Evolutionary conservation across 139 green algal genomes (phyloP).

Genomic region (Chlamydomonas schloesseri): DNA sequence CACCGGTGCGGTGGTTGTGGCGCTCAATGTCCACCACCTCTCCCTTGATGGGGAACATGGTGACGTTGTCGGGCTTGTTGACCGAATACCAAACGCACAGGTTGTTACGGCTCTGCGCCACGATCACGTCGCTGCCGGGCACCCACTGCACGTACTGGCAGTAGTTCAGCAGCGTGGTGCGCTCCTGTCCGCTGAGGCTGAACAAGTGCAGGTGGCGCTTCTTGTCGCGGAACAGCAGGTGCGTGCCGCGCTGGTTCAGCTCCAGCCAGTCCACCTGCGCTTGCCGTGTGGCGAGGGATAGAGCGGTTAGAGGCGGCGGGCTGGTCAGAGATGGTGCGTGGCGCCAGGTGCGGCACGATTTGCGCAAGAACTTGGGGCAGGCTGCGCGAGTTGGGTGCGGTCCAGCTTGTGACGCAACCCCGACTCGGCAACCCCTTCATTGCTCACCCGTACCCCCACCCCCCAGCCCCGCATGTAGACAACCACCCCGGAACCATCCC

Average conservation of each 20-base stretch:
- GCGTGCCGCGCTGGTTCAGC: conserved; percentile 81
- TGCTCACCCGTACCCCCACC: no score
- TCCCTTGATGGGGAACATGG: conserved; percentile 82
- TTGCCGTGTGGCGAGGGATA: no score
- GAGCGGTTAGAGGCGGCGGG: not conserved
- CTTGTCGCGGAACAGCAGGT: conserved; percentile 92
- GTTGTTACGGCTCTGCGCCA: conserved; percentile 81
- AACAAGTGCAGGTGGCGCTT: conserved; percentile 81
- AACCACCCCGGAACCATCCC: no score
- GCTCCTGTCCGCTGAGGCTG: conserved; percentile 74
- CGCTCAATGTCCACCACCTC: conserved; percentile 78
- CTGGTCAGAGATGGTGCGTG: no score
- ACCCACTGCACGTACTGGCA: conserved; percentile 91
- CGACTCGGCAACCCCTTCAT: no score
- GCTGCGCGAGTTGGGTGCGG: no score
- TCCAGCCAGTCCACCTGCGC: conserved; percentile 63
- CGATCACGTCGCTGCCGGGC: conserved; percentile 81
- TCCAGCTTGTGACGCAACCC: no score
- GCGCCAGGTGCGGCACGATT: no score
- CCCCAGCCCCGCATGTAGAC: no score
- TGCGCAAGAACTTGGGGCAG: no score
- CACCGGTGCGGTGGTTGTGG: conserved; percentile 73
- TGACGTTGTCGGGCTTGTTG: conserved; percentile 74
- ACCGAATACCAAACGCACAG: conserved; percentile 91
- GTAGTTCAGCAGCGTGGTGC: conserved; percentile 80